Evolutionary conservation across 2,329 filamentous ascomycete species (phyloP).

Genomic region (Aureobasidium leucospermi): DNA sequence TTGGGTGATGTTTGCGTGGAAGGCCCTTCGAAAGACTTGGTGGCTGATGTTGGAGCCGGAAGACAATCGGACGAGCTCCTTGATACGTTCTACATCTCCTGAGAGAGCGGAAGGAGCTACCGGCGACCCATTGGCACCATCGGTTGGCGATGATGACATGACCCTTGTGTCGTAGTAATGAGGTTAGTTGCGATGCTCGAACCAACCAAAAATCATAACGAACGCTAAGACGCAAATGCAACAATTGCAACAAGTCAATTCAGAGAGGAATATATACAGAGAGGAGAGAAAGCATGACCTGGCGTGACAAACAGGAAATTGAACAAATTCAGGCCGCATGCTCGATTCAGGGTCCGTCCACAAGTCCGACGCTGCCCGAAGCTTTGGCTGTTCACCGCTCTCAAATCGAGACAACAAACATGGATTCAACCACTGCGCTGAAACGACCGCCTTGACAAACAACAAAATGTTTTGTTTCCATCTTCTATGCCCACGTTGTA

Average conservation of each 20-base stretch:
- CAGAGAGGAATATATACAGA: conserved; percentile 10
- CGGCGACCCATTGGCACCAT: background rate
- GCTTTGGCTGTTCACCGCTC: conserved; percentile 10
- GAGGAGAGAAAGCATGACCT: background rate
- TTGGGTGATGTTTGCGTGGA: conserved; percentile 16
- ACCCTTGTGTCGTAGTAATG: background rate
- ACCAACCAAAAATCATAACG: conserved; percentile 4
- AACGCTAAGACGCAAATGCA: conserved; percentile 3
- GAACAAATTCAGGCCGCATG: background rate
- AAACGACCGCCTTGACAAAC: background rate
- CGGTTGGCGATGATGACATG: conserved; percentile 11
- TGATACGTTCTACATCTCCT: conserved; percentile 18
- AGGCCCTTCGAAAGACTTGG: conserved; percentile 17
- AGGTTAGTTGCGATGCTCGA: background rate
- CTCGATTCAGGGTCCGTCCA: conserved; percentile 2
- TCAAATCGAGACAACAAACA: background rate
- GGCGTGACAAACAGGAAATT: conserved; percentile 7
- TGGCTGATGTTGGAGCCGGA: conserved; percentile 15
- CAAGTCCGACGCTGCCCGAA: background rate
- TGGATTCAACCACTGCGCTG: background rate
- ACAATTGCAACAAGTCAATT: background rate
- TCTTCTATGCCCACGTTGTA: background rate
- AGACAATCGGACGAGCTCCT: conserved; percentile 17
- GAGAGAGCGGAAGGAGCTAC: conserved; percentile 9
- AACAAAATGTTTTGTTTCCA: background rate